These are phyloP conservation scores for Punctularia strigosozonata DNA, from an alignment of 768 basidiomycete species.

Conservation along the genomic window DNA sequence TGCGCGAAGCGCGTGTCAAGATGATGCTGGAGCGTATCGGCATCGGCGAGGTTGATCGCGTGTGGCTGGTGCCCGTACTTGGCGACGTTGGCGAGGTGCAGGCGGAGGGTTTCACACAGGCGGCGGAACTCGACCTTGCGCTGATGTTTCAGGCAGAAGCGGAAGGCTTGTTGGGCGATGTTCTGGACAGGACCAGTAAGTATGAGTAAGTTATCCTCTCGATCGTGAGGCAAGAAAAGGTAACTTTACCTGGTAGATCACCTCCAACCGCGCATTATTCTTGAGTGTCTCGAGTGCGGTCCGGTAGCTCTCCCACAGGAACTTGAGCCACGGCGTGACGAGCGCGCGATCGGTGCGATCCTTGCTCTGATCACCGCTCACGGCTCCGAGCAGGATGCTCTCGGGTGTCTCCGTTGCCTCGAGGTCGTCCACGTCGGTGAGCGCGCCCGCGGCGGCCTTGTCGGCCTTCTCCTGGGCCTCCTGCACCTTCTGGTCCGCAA, in stretches of 20 bases:
- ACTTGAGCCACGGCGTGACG: conserved; percentile 96
- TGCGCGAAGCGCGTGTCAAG: conserved; percentile 96
- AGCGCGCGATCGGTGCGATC: conserved; percentile 91
- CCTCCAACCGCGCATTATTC: conserved; percentile 87
- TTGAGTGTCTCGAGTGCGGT: conserved; percentile 93
- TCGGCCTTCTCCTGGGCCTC: conserved; percentile 84
- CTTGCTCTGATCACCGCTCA: conserved; percentile 83
- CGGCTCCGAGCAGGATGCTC: conserved; percentile 81
- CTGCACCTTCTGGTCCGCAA: conserved; percentile 71
- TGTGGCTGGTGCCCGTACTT: conserved; percentile 93
- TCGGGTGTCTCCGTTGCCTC: conserved; percentile 94
- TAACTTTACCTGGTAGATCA: conserved; percentile 89
- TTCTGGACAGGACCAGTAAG: conserved; percentile 34
- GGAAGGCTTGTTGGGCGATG: conserved; percentile 95
- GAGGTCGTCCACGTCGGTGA: conserved; percentile 84
- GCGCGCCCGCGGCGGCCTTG: conserved; percentile 41
- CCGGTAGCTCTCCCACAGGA: conserved; percentile 97
- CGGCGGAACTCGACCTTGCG: conserved; percentile 97
- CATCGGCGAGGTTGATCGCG: conserved; percentile 89
- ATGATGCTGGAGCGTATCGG: conserved; percentile 90
- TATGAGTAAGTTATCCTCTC: too few species aligned
- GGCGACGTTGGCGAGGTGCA: conserved; percentile 88
- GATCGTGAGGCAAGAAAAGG: too few species aligned
- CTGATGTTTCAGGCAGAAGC: conserved; percentile 88
- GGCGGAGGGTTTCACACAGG: conserved; percentile 89